phyloP scores from a whole-genome alignment of 495 filamentous ascomycete species.

The Staphylotrichum longicolle region DNA sequence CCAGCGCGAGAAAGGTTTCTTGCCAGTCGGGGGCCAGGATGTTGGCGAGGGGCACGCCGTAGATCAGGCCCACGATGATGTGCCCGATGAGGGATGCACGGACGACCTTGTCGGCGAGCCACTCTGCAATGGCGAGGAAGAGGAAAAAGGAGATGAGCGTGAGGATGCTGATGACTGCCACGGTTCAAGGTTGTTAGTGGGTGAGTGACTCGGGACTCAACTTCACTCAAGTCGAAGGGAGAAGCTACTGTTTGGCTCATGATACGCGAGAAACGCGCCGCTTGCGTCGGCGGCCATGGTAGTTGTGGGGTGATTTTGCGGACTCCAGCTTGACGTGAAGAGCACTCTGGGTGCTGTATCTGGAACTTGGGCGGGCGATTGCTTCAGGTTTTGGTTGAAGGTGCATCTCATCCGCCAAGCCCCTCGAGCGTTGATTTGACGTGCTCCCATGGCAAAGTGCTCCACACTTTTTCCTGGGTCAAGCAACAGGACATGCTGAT shows the following conservation, averaged over 20 bases:
- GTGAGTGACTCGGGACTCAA: not conserved
- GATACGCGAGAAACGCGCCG: constrained; percentile 27
- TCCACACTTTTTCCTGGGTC: too few species aligned
- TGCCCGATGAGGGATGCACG: constrained; percentile 76
- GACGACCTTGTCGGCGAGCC: constrained; percentile 57
- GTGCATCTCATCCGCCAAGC: too few species aligned
- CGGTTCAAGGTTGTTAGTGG: too few species aligned
- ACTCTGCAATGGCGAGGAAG: constrained; percentile 59
- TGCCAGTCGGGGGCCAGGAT: constrained; percentile 52
- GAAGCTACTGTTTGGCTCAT: constrained; percentile 24
- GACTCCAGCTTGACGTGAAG: constrained; percentile 10
- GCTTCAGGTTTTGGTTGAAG: too few species aligned
- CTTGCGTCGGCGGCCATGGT: constrained; percentile 19
- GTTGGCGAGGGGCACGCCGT: constrained; percentile 58
- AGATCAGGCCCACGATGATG: constrained; percentile 68
- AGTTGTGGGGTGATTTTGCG: not conserved
- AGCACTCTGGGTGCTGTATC: constrained; percentile 8
- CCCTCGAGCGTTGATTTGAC: too few species aligned
- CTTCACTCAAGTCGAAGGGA: not conserved
- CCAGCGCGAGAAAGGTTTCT: constrained; percentile 61
- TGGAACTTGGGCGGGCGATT: not conserved
- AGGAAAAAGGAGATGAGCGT: constrained; percentile 63
- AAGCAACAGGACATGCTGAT: too few species aligned
- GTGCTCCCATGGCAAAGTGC: too few species aligned
- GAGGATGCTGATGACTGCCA: constrained; percentile 47